Conservation (phyloP, 179 eudicot genomes). For the Amaranthus tricolor region DNA sequence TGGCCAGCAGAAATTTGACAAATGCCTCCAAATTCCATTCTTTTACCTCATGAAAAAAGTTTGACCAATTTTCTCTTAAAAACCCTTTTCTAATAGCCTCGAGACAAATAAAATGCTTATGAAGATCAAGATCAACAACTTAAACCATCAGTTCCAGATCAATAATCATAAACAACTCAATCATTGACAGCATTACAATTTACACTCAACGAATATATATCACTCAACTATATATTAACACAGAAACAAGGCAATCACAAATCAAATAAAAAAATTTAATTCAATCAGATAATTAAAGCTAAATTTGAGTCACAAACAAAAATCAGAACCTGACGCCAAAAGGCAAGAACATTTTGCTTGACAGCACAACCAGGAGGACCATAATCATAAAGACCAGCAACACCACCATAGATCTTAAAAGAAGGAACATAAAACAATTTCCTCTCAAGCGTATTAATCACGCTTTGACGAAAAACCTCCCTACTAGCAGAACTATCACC, state of each 20-base stretch:
- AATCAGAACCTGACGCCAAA: slow-evolving; percentile 72
- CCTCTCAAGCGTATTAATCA: slow-evolving; percentile 72
- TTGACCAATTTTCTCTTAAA: not conserved
- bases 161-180: not conserved
- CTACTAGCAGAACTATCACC: slow-evolving; percentile 29
- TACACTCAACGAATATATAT: not conserved
- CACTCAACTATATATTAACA: not conserved
- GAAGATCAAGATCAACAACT: not conserved
- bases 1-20: not conserved
- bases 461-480: slow-evolving; percentile 67
- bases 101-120: not conserved
- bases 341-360: slow-evolving; percentile 79
- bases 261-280: not conserved
- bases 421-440: slow-evolving; percentile 74
- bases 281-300: not conserved
- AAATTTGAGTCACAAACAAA: not conserved
- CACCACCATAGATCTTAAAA: slow-evolving; percentile 89
- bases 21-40: not conserved
- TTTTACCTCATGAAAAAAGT: not conserved
- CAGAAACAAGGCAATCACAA: not conserved
- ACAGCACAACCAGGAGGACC: slow-evolving; percentile 94
- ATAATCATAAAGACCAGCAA: slow-evolving; percentile 80
- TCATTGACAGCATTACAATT: not conserved
- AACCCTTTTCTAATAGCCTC: not conserved
- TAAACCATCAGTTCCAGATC: not conserved